Evolutionary conservation across 2,329 filamentous ascomycete species (phyloP), one percentile per base, ranked within the genome.

Genomic region (Aspergillus chevalieri): DNA sequence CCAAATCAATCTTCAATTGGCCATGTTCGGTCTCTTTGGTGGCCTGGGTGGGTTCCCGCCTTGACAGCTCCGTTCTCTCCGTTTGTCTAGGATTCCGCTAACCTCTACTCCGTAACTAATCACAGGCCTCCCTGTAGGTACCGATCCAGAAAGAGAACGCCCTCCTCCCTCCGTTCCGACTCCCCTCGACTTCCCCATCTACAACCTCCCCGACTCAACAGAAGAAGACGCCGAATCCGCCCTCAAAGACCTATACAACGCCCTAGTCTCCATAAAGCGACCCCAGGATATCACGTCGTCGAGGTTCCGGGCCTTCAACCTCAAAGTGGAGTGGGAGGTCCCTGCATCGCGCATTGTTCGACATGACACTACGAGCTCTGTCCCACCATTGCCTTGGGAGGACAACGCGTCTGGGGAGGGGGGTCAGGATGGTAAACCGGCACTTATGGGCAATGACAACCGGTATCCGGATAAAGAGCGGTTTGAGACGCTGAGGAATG

Each of bases 101-200:
- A 41, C 38, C 38, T 19, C 14, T 28, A 28, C 26, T 28, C 7
- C 4, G 10, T 30, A 30, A 30, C 26, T 36, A 44, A 43, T 47
- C 56, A 33, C 44, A 70, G 67, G 60, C 48, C 47, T 65, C 44
- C 56, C 66, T 17, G 54, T 66, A 43, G 58, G 54, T 36, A 59
- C 65, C 46, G 65, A 69, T 22, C 60, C 64, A 19, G 65, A 71
- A 41, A 69, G 67, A 54, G 72, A 74, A 58, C 73, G 78, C 52
- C 58, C 65, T 41, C 75, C 78, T 36, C 79, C 79, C 43, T 62
- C 75, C 30, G 64, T 63, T 50, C 73, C 78, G 30, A 77, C 73
- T 22, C 72, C 73, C 17, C 67, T 80, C 43, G 76, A 76, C 47
- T 81, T 82, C 56, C 79, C 79, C 28, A 60, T 61, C 47, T 74